Evolutionary conservation across 495 filamentous ascomycete genomes (phyloP), one percentile per base, ranked within the genome.

Genomic region (Daldinia vernicosa): DNA sequence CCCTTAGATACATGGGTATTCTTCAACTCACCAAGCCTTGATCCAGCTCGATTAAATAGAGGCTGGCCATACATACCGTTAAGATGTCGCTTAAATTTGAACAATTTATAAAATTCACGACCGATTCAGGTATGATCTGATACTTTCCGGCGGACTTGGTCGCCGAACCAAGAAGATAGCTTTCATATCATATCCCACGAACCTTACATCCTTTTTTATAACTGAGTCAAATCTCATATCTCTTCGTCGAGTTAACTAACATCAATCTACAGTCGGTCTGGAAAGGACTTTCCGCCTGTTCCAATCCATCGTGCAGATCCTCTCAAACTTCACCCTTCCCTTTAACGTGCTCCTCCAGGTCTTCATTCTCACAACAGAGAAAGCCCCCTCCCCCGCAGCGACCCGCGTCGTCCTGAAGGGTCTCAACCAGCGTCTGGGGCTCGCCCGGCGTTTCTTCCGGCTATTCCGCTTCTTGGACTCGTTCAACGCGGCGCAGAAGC

Each of bases 231-330:
- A 53, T 11, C 26, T 22, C 6, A 11, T 14, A 35, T 32, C 30
- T 24, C 12, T 6, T 19, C 6, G 14, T n/a, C 3, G 4, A 56
- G 14, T 35, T 30, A 28, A 28, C 61, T 74, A 67, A 77, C 68
- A 26, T 15, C 5, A 65, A 4, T 39, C 14, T 27, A 40, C 47
- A 87, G 85, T 75, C 54, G 89, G 89, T 4, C 81, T 91, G 14
- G 89, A 92, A 69, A 86, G 88, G 66, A 86, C 84, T 43, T 82
- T 91, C 67, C 88, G 89, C 43, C 77, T 89, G 60, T 71, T 90
- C 65, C 89, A 92, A 76, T 76, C 87, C 39, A 33, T 85, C 28
- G 75, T 81, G 7, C 84, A 86, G 60, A 83, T 89, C 65, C 76
- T 83, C 24, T 75, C 80, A 5, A 80, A 78, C 17, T 81, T 83